Evolutionary conservation across 1,284 basidiomycete species (phyloP).

Genomic region (Cryptococcus sp.): DNA sequence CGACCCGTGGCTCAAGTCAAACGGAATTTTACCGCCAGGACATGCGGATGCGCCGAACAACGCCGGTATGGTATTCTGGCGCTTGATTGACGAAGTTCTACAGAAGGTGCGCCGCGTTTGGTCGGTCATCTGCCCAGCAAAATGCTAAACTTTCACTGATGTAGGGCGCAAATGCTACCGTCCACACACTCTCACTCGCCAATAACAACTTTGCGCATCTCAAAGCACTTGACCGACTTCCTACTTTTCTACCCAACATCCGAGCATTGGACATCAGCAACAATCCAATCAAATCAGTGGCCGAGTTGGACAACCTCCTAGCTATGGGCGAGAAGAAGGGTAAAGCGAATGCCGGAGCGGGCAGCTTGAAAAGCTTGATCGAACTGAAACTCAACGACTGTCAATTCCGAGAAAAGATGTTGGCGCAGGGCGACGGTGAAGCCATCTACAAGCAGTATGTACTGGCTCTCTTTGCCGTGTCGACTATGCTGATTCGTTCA

Average conservation of each 20-base stretch:
- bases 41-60: slow-evolving; percentile 39
- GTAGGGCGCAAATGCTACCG: slow-evolving; percentile 19
- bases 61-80: slow-evolving; percentile 47
- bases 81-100: slow-evolving; percentile 39
- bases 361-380: slow-evolving; percentile 42
- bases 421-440: slow-evolving; percentile 32
- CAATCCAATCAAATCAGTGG: slow-evolving; percentile 39
- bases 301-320: slow-evolving; percentile 40
- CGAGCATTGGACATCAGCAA: slow-evolving; percentile 49
- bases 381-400: slow-evolving; percentile 48
- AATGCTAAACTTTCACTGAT: neutral
- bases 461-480: too few relatives aligned
- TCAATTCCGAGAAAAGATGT: slow-evolving; percentile 38
- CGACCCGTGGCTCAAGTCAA: slow-evolving; percentile 44
- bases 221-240: slow-evolving; percentile 37
- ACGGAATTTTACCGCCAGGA: slow-evolving; percentile 47
- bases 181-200: slow-evolving; percentile 49
- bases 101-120: slow-evolving; percentile 31
- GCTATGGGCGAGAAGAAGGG: slow-evolving; percentile 42
- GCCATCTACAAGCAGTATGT: slow-evolving; percentile 46
- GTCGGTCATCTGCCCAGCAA: neutral
- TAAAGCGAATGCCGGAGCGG: slow-evolving; percentile 39
- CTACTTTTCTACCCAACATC: slow-evolving; percentile 43
- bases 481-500: slow-evolving; percentile 6
- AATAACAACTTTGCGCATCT: slow-evolving; percentile 42